Percentiles rank a stretch among this genome's conserved stretches.
Evolutionary conservation across 305 asterid species (phyloP).

Genomic region (Fraxinus sp.): DNA sequence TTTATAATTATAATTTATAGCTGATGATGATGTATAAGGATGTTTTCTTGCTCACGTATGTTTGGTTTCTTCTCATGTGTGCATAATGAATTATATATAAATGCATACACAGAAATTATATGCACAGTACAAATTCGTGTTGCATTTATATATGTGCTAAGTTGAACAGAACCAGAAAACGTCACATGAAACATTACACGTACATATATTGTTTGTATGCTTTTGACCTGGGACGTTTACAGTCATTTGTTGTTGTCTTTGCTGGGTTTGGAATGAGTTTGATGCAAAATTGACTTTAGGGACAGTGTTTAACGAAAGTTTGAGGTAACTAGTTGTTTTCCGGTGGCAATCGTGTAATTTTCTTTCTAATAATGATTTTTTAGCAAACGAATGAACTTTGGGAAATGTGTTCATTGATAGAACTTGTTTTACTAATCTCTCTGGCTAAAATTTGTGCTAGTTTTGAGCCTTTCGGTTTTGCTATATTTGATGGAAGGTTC

Average conservation of each 20-base stretch:
- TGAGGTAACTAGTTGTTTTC: slow-evolving; percentile 4
- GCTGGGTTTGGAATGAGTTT: slow-evolving; percentile 13
- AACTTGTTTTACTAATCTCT: neutral
- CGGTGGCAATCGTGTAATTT: neutral
- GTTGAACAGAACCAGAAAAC: neutral
- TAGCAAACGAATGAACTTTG: neutral
- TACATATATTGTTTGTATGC: neutral
- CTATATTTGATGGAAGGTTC: neutral
- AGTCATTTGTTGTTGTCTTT: slow-evolving; percentile 19
- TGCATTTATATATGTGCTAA: neutral
- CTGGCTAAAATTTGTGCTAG: neutral
- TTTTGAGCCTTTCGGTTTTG: neutral
- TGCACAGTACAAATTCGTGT: neutral
- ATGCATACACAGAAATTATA: neutral
- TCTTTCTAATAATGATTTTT: slow-evolving; percentile 2
- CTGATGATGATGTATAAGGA: neutral
- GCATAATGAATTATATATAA: neutral
- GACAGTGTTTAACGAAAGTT: neutral
- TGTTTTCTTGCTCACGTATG: slow-evolving; percentile 1
- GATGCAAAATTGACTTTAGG: slow-evolving; percentile 28
- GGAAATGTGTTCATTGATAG: neutral
- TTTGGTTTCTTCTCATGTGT: neutral
- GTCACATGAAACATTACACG: neutral
- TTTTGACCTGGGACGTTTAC: slow-evolving; percentile 6
- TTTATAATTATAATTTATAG: neutral